phyloP scores from a whole-genome alignment of 1,284 basidiomycete genomes.

The Omphalotus olearius region DNA sequence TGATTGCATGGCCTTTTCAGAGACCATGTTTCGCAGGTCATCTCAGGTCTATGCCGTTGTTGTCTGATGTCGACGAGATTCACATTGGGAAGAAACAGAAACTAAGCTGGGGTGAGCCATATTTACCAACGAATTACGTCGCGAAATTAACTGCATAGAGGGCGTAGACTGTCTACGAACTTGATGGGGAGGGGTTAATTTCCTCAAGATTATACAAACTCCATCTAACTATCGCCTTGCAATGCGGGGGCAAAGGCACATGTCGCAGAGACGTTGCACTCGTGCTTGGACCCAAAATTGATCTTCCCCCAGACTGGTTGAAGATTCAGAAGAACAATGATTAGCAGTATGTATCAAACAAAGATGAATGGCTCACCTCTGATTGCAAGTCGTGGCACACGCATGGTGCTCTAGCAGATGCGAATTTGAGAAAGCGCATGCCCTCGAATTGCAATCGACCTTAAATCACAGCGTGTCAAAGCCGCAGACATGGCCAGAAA shows the following conservation, averaged over 20 bases:
- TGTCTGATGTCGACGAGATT: too few relatives aligned
- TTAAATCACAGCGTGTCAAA: background rate
- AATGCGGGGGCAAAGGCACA: background rate
- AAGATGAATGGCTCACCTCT: background rate
- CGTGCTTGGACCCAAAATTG: background rate
- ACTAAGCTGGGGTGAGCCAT: too few relatives aligned
- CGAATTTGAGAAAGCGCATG: background rate
- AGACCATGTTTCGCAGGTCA: too few relatives aligned
- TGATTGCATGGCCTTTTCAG: too few relatives aligned
- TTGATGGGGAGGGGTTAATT: too few relatives aligned
- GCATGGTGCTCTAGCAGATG: background rate
- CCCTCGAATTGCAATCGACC: slow-evolving; percentile 1
- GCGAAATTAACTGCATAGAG: too few relatives aligned
- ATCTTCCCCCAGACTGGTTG: background rate
- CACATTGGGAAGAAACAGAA: too few relatives aligned
- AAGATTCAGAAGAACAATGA: background rate
- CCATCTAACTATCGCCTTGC: background rate
- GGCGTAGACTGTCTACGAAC: too few relatives aligned
- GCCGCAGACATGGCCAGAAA: background rate
- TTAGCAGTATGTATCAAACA: background rate
- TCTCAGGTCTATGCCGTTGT: too few relatives aligned
- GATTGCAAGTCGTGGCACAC: background rate
- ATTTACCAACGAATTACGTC: too few relatives aligned
- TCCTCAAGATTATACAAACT: background rate
- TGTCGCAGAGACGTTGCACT: background rate